These are phyloP conservation scores for Hordeum vulgare DNA, from an alignment of 176 grass and related monocot species.

Conservation along the genomic window DNA sequence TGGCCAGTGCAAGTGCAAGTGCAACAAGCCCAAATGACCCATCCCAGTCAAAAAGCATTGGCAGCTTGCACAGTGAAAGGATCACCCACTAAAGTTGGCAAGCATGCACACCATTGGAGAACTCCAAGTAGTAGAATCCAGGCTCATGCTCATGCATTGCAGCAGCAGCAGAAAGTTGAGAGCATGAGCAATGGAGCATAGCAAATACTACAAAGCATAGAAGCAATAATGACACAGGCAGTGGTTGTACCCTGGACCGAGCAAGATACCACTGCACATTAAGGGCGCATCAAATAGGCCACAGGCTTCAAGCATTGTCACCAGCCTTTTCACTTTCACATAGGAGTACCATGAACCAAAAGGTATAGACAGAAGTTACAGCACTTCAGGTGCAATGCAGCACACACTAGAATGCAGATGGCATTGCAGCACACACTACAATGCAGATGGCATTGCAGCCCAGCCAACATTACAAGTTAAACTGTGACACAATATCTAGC, in stretches of 20 bases:
- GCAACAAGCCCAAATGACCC: constrained; percentile 22
- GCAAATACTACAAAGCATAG: constrained; percentile 19
- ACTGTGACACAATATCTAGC: constrained; percentile 22
- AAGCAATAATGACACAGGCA: constrained; percentile 26
- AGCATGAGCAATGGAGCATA: constrained; percentile 17
- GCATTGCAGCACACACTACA: not conserved
- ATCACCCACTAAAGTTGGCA: constrained; percentile 20
- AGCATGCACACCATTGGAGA: constrained; percentile 9
- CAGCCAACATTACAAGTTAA: not conserved
- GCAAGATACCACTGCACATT: constrained; percentile 19
- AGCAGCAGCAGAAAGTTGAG: not conserved
- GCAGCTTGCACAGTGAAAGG: constrained; percentile 24
- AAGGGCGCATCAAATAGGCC: not conserved
- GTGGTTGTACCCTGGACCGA: not conserved
- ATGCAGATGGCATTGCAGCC: not conserved
- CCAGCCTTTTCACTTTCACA: constrained; percentile 4
- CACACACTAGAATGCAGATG: not conserved
- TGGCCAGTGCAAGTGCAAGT: not conserved
- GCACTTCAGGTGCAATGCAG: constrained; percentile 20
- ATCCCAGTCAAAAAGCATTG: constrained; percentile 18
- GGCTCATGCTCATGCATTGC: constrained; percentile 6
- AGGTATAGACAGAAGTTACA: constrained; percentile 15
- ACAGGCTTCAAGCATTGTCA: constrained; percentile 1
- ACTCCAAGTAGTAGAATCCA: constrained; percentile 6
- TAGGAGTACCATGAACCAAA: not conserved